phyloP scores from a whole-genome alignment of 2,329 filamentous ascomycete genomes.

The Chaetomium strumarium region DNA sequence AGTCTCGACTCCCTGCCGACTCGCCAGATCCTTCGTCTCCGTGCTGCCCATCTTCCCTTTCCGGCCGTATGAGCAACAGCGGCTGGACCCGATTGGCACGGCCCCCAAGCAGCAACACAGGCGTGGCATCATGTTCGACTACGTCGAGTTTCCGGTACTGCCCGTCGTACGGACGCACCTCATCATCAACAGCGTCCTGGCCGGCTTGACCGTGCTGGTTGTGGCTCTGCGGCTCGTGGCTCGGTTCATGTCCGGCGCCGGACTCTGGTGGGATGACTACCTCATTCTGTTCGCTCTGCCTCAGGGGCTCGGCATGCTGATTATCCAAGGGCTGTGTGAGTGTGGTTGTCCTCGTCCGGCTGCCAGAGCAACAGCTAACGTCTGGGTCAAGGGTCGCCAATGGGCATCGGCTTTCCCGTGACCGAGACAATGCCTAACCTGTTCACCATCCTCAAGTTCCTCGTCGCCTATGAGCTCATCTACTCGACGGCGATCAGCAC shows the following conservation, averaged over 20 bases:
- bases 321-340: conserved; percentile 31
- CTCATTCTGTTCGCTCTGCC: conserved; percentile 32
- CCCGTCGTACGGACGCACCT: conserved; percentile 25
- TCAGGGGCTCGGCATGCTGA: conserved; percentile 27
- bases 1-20: neutral
- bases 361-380: neutral
- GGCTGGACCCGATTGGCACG: too few species aligned
- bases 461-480: conserved; percentile 34
- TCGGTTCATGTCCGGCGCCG: conserved; percentile 25
- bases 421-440: conserved; percentile 25
- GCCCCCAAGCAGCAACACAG: neutral
- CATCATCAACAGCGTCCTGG: conserved; percentile 24
- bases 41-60: neutral
- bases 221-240: conserved; percentile 27
- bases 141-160: conserved; percentile 19
- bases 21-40: neutral
- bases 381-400: conserved; percentile 16
- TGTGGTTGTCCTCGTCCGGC: neutral
- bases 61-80: neutral
- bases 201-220: conserved; percentile 22
- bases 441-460: conserved; percentile 27
- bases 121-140: conserved; percentile 13
- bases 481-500: conserved; percentile 33
- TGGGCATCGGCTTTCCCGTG: conserved; percentile 26
- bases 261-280: conserved; percentile 35